These are phyloP conservation scores for Mycena indigotica DNA, from an alignment of 768 basidiomycete genomes.

Conservation along the genomic window DNA sequence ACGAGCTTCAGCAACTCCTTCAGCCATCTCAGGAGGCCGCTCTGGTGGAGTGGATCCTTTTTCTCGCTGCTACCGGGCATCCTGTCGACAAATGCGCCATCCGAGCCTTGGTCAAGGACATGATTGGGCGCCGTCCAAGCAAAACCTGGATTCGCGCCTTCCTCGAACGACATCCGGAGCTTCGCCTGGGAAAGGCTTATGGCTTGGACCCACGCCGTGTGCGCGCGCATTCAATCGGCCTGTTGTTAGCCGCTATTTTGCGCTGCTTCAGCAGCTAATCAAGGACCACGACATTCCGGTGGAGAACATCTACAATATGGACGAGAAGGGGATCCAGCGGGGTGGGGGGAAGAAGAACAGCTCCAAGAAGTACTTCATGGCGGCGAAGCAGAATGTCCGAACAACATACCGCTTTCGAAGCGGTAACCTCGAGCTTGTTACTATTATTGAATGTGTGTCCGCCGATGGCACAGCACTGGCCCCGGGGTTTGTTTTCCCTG, in stretches of 20 bases:
- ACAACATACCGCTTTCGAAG: conserved; percentile 19
- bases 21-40: background rate
- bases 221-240: conserved; percentile 34
- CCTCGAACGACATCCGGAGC: conserved; percentile 22
- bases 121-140: background rate
- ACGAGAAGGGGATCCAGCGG: background rate
- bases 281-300: background rate
- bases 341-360: conserved; percentile 1
- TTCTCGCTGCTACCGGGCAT: background rate
- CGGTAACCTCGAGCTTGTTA: conserved; percentile 34
- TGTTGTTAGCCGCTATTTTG: conserved; percentile 1
- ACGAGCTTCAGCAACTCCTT: background rate
- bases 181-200: conserved; percentile 27
- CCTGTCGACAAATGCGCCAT: background rate
- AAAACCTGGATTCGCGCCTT: conserved; percentile 24
- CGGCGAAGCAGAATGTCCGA: background rate
- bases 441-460: conserved; percentile 35
- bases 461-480: conserved; percentile 30
- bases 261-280: background rate
- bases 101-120: background rate
- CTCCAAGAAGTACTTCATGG: conserved; percentile 3
- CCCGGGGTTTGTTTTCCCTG: conserved; percentile 31
- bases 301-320: conserved; percentile 5
- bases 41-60: background rate
- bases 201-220: conserved; percentile 38